Evolutionary conservation across 805 yeast genomes (phyloP).

Genomic region (Millerago galiae): DNA sequence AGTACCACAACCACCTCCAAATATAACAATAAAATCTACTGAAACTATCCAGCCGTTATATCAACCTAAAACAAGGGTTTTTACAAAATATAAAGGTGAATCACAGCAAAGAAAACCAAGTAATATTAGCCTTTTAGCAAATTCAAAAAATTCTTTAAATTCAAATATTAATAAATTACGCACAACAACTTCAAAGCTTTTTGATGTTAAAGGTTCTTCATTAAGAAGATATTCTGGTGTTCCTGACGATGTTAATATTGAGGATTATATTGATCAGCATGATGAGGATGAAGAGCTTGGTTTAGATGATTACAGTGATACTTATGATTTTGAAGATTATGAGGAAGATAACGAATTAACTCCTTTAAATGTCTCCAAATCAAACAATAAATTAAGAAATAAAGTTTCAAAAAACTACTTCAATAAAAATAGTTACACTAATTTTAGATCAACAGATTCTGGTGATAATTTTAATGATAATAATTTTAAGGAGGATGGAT

Average conservation of each 20-base stretch:
- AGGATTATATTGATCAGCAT: conserved; percentile 36
- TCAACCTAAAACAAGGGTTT: conserved; percentile 9
- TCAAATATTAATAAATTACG: conserved; percentile 32
- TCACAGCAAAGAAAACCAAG: conserved; percentile 14
- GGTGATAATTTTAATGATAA: conserved; percentile 8
- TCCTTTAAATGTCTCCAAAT: conserved; percentile 19
- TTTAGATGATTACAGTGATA: conserved; percentile 24
- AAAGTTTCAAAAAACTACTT: conserved; percentile 14
- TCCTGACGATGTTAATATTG: conserved; percentile 49
- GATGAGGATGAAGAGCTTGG: conserved; percentile 34
- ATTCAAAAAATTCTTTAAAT: background rate
- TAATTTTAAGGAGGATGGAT: conserved; percentile 9
- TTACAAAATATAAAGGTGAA: conserved; percentile 19
- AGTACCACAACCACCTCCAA: background rate
- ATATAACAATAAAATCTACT: background rate
- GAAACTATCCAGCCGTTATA: background rate
- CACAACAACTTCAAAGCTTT: conserved; percentile 66
- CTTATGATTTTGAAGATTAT: conserved; percentile 20
- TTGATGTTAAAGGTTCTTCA: conserved; percentile 67
- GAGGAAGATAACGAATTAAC: conserved; percentile 24
- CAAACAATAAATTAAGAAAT: conserved; percentile 17
- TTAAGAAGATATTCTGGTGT: conserved; percentile 69
- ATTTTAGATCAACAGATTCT: conserved; percentile 15
- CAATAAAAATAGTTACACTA: conserved; percentile 24
- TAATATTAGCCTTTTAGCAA: conserved; percentile 4